Evolutionary conservation across 148 eudicot species (phyloP), one percentile per base, ranked within the genome.

Genomic region (Pharnaceum exiguum): DNA sequence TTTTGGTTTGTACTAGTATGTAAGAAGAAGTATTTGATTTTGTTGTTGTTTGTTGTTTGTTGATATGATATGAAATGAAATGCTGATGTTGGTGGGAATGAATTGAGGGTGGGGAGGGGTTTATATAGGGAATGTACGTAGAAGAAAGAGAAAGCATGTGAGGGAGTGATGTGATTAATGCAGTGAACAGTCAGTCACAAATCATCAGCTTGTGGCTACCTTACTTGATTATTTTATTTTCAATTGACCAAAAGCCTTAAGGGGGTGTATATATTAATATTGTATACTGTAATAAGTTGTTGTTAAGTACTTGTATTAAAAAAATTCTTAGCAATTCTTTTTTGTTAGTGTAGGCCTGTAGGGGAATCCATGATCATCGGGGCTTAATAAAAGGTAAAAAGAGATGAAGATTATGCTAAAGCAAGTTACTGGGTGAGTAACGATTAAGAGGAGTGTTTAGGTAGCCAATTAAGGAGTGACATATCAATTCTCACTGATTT

Each of bases 81-180:
- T 19, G 57, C 10, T 52, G 57, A 18, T 18, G 57, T 18, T 16
- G 22, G 29, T 9, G 57, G 40, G 17, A 52, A 49, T 10, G 28
- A n/a, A n/a, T n/a, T n/a, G 35, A 58, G 51, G 51, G 13, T n/a
- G 13, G 45, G 15, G 16, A 24, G 29, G 50, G 55, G 62, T 62
- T 62, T 69, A 69, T 69, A 69, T 69, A 62, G 67, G 62, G 47
- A 46, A 54, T 53, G n/a, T 25, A 24, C 35, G 5, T 23, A 31
- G 27, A 67, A 17, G 55, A 39, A 46, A 53, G 62, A 60, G 66
- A 28, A 59, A 26, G 50, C 66, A 68, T 68, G 72, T 60, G 71
- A 48, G 3, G 4, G 42, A 38, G 45, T 15, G 17, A n/a, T 5
- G 21, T 40, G 45, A 5, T 40, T 40, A 40, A 40, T 40, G 17